Evolutionary conservation across 2,329 filamentous ascomycete genomes (phyloP), one percentile per base, ranked within the genome.

Genomic region (Trichophyton rubrum): DNA sequence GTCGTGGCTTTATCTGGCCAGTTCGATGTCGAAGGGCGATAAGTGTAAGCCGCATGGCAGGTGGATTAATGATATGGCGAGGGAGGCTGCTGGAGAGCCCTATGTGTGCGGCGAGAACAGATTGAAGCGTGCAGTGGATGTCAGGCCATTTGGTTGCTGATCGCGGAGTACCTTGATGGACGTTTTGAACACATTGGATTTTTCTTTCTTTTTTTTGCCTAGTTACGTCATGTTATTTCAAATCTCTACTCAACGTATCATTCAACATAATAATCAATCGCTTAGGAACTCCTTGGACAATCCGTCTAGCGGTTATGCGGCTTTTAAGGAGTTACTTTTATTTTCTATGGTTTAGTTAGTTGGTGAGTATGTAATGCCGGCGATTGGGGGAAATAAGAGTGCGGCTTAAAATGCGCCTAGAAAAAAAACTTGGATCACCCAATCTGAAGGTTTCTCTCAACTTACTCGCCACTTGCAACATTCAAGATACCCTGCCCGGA

Each of bases 1-100:
- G 11, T 79, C 77, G 22, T 93, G 88, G 88, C 81, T 89, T 70
- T 92, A 89, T 70, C 77, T 93, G n/a, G 86, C 86, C 0, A 81
- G 84, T 66, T 84, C 82, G 69, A 79, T 87, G 71, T 76, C 79
- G 22, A 81, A 84, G 66, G 81, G 81, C 1, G 76, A 82, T 66
- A 71, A 74, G 59, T 65, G 89, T 22, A 74, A 78, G 62, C 85
- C 85, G 0, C 75, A 84, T 55, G 82, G 80, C 63, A 77, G 74
- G 59, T 90, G 86, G 87, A 82, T 90, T 61, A 88, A 88, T 67
- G 86, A 91, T 69, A 77, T 90, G 79, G 87, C 86, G 2, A 80
- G 86, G 49, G 80, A 85, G 62, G 82, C 83, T 66, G 85, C 85
- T 0, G 81, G 80, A 0, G 72, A 80, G 62, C 79, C 81, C 0